Evolutionary conservation across 2,329 filamentous ascomycete genomes (phyloP).

Genomic region (Arthroderma sp.): DNA sequence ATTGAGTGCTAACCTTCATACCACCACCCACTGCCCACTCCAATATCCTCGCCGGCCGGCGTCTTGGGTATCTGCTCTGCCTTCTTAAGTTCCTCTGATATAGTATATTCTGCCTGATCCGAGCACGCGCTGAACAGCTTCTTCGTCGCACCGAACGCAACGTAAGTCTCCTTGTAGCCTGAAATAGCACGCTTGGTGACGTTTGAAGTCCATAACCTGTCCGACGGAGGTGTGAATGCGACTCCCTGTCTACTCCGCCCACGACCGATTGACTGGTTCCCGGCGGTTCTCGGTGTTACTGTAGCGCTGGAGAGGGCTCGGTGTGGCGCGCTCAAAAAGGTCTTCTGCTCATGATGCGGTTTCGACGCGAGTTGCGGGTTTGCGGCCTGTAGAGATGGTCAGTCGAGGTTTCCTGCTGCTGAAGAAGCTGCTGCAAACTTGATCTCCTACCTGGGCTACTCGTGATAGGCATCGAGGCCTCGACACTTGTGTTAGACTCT

Average conservation of each 20-base stretch:
- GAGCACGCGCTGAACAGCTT: constrained; percentile 65
- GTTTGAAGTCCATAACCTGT: neutral
- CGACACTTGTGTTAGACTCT: neutral
- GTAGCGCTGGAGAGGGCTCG: neutral
- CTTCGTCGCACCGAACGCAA: constrained; percentile 68
- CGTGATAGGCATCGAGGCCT: neutral
- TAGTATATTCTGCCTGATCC: constrained; percentile 60
- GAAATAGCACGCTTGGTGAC: neutral
- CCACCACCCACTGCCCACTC: constrained; percentile 65
- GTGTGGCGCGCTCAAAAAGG: neutral
- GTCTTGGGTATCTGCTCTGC: constrained; percentile 54
- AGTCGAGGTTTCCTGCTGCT: neutral
- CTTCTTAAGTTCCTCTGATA: constrained; percentile 56
- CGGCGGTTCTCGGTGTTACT: neutral
- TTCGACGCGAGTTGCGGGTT: neutral
- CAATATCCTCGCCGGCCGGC: constrained; percentile 70
- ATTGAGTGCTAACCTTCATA: constrained; percentile 50
- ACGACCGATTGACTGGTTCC: neutral
- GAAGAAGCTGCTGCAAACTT: neutral
- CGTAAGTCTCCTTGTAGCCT: constrained; percentile 49
- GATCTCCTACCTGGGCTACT: neutral
- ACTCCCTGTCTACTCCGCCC: neutral
- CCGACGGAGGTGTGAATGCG: neutral
- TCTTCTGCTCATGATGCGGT: neutral
- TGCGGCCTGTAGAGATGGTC: neutral